A percentile compares a stretch with the other conserved stretches of the same genome.
Conservation (phyloP, 805 yeast genomes). For the Pichia rugopelliculosa region DNA sequence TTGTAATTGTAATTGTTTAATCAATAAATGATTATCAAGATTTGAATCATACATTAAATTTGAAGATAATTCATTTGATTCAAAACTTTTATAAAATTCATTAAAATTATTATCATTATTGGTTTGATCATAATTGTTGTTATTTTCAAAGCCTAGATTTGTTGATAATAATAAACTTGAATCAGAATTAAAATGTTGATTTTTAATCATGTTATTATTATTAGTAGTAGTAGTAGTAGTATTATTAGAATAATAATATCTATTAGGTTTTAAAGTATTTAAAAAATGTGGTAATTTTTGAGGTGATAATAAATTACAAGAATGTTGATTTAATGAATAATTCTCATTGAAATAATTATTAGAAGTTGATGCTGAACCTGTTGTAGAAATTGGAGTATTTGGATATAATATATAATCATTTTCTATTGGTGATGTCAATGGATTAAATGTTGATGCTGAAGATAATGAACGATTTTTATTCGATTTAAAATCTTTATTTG, state of each 20-base stretch:
- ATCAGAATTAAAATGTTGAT: not conserved
- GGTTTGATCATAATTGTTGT: not conserved
- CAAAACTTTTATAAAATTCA: not conserved
- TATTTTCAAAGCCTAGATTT: not conserved
- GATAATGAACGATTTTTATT: not conserved
- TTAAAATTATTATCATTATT: not conserved
- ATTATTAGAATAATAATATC: not conserved
- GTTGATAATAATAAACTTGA: not conserved
- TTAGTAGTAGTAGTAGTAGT: no score
- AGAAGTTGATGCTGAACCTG: no score
- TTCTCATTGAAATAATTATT: not conserved
- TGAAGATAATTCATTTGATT: not conserved
- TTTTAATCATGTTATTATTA: not conserved
- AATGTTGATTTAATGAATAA: no score
- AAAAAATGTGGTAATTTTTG: not conserved
- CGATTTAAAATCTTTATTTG: not conserved
- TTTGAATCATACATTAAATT: not conserved
- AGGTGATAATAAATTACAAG: no score
- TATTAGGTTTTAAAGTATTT: not conserved
- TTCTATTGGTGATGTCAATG: not conserved
- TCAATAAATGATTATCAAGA: not conserved
- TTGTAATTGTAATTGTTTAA: slow-evolving; percentile 1
- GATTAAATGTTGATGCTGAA: not conserved
- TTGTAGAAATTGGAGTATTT: not conserved
- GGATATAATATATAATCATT: not conserved